A percentile compares a stretch with the other conserved stretches of the same genome.
Evolutionary conservation across 164 flowering plant genomes (phyloP).

Genomic region (Magnolia changhungtana): DNA sequence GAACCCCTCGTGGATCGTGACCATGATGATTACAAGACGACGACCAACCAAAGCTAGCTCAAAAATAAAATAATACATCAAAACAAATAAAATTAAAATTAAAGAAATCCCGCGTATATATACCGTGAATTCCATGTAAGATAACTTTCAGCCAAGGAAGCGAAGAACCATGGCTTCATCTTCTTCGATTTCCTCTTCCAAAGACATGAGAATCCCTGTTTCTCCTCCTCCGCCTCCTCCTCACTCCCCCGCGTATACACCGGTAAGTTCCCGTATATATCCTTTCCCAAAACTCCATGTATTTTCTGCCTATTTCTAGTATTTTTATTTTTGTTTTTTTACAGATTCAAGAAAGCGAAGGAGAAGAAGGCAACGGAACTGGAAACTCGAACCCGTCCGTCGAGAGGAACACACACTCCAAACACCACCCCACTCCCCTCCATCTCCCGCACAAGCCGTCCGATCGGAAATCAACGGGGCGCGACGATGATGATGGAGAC

Average conservation of each 20-base stretch:
- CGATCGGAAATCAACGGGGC: not conserved
- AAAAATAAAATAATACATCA: not conserved
- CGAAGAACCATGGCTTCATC: conserved; percentile 31
- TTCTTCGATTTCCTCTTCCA: conserved; percentile 29
- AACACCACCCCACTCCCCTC: conserved; percentile 58
- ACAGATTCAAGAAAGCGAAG: conserved; percentile 51
- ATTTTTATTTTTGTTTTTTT: conserved; percentile 4
- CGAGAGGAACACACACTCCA: conserved; percentile 3
- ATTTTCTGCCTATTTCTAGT: not conserved
- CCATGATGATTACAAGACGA: conserved; percentile 24
- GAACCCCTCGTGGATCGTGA: conserved; percentile 8
- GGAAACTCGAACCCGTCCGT: conserved; percentile 8
- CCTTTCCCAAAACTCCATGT: not conserved
- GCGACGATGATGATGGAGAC: conserved; percentile 16
- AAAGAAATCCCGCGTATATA: not conserved
- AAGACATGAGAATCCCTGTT: conserved; percentile 12
- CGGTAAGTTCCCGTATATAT: conserved; percentile 37
- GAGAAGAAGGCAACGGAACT: conserved; percentile 14
- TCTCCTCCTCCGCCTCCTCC: conserved; percentile 34
- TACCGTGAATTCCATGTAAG: not conserved
- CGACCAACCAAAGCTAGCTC: conserved; percentile 6
- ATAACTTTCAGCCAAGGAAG: not conserved
- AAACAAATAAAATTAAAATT: not conserved
- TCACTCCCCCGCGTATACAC: conserved; percentile 45
- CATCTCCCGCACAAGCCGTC: conserved; percentile 14